Percentiles rank a stretch among this genome's conserved stretches.
These are phyloP conservation scores for Clarireedia monteithiana DNA, from an alignment of 2,329 filamentous ascomycete species.

Conservation along the genomic window DNA sequence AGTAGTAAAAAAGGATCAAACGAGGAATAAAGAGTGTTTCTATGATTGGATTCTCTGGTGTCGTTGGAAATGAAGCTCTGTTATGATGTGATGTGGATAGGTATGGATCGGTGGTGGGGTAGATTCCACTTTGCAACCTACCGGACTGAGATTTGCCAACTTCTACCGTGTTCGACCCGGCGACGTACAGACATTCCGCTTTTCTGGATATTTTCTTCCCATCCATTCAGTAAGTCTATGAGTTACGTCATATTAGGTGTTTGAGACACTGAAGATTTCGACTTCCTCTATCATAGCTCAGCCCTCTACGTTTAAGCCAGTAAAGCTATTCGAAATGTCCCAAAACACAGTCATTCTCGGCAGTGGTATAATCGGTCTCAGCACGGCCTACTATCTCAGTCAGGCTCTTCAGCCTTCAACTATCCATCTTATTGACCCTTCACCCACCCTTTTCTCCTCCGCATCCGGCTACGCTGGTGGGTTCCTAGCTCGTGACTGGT, in stretches of 20 bases:
- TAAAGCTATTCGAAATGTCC: not conserved
- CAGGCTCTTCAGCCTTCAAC: constrained; percentile 34
- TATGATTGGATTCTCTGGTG: not conserved
- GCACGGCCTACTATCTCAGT: constrained; percentile 66
- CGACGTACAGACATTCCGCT: too few relatives aligned
- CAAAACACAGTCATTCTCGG: constrained; percentile 51
- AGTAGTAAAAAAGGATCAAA: too few relatives aligned
- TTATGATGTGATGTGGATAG: not conserved
- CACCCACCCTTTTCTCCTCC: constrained; percentile 56
- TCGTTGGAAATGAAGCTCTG: not conserved
- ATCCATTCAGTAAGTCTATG: not conserved
- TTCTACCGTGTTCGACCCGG: too few relatives aligned
- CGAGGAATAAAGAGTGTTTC: too few relatives aligned
- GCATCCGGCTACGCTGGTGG: constrained; percentile 69
- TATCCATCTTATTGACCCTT: constrained; percentile 52
- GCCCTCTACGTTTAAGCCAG: not conserved
- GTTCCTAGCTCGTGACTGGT: constrained; percentile 42
- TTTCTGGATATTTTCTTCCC: too few relatives aligned
- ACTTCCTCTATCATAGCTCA: not conserved
- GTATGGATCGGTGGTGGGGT: not conserved
- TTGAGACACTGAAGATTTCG: not conserved
- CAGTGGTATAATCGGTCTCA: constrained; percentile 61
- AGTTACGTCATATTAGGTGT: not conserved
- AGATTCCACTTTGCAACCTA: not conserved
- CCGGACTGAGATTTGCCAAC: too few relatives aligned